These are phyloP conservation scores for Fusarium sp. DNA, from an alignment of 2,329 filamentous ascomycete species.

Conservation along the genomic window DNA sequence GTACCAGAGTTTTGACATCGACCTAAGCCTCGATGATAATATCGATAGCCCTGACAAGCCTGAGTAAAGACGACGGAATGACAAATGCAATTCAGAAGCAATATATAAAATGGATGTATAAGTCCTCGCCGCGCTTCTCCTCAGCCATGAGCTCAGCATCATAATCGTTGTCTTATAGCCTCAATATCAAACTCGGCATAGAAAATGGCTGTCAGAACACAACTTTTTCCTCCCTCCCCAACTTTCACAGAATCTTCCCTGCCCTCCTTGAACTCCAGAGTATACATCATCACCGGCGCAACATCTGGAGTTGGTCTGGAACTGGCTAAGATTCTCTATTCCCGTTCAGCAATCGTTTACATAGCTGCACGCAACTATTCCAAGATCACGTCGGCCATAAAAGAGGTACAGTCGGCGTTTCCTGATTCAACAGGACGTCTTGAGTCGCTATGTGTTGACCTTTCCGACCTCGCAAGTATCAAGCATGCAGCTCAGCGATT, in stretches of 20 bases:
- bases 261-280: constrained; percentile 9
- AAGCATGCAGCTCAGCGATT: background rate
- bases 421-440: constrained; percentile 21
- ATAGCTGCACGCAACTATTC: constrained; percentile 17
- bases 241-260: constrained; percentile 30
- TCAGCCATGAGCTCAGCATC: background rate
- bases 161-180: background rate
- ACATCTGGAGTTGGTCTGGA: constrained; percentile 32
- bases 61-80: background rate
- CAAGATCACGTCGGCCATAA: constrained; percentile 19
- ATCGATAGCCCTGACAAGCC: too few species aligned
- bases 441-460: constrained; percentile 22
- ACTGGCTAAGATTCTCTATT: constrained; percentile 34
- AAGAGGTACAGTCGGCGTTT: constrained; percentile 3
- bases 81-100: background rate
- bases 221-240: constrained; percentile 29
- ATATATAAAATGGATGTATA: background rate
- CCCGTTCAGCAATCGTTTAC: constrained; percentile 19
- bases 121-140: background rate
- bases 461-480: constrained; percentile 25
- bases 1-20: background rate
- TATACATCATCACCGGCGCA: constrained; percentile 35
- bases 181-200: background rate
- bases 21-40: background rate
- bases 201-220: constrained; percentile 21